Conservation (phyloP, 2,329 filamentous ascomycete species). For the Phyllosticta paracitricarpa region DNA sequence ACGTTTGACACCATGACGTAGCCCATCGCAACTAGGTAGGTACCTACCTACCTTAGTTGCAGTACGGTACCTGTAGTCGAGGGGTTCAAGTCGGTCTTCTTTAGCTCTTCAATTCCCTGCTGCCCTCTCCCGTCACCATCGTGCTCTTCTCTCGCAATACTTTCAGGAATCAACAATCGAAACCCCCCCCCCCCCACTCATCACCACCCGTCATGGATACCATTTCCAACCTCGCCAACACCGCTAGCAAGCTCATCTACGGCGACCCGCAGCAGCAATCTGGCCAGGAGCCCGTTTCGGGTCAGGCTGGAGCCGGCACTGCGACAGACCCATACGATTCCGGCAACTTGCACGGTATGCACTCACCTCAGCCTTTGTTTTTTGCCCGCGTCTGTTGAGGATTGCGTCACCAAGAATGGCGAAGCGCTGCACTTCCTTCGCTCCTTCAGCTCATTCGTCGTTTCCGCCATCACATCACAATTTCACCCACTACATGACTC, state of each 20-base stretch:
- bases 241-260: slow-evolving; percentile 29
- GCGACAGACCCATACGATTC: slow-evolving; percentile 67
- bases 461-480: neutral
- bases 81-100: neutral
- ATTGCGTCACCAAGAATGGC: neutral
- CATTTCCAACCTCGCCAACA: slow-evolving; percentile 25
- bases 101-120: neutral
- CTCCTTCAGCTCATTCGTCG: neutral
- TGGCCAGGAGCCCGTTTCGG: slow-evolving; percentile 60
- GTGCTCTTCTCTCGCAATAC: neutral
- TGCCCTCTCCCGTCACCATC: neutral
- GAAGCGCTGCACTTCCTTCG: neutral
- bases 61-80: too few relatives aligned
- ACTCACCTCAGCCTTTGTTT: neutral
- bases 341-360: slow-evolving; percentile 58
- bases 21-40: neutral
- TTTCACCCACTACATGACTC: neutral
- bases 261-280: slow-evolving; percentile 27
- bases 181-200: neutral
- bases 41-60: too few relatives aligned
- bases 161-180: neutral
- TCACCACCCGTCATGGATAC: slow-evolving; percentile 24
- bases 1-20: neutral
- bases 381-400: neutral
- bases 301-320: slow-evolving; percentile 55